Evolutionary conservation across 1,139 yeast genomes (phyloP).

Genomic region (Yamadazyma dushanensis): DNA sequence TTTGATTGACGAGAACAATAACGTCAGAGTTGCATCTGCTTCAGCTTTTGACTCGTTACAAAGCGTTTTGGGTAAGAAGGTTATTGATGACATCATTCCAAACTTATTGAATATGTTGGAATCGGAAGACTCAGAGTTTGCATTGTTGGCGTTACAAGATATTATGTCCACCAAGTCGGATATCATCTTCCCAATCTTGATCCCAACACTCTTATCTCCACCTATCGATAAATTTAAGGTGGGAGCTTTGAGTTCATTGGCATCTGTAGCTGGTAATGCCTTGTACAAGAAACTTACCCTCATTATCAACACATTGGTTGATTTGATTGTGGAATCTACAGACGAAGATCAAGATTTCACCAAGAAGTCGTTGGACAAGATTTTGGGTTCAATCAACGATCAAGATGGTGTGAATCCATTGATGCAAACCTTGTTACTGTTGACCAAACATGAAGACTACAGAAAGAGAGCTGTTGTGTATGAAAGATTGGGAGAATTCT

Average conservation of each 20-base stretch:
- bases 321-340: constrained; percentile 48
- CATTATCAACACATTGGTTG: constrained; percentile 71
- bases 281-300: constrained; percentile 69
- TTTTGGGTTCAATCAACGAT: constrained; percentile 68
- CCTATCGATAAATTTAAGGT: constrained; percentile 88
- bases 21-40: constrained; percentile 90
- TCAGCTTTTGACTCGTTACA: constrained; percentile 86
- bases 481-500: constrained; percentile 71
- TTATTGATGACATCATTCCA: constrained; percentile 87
- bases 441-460: constrained; percentile 76
- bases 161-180: constrained; percentile 91
- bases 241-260: constrained; percentile 81
- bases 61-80: constrained; percentile 76
- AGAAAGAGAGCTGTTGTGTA: constrained; percentile 66
- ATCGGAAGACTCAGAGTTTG: constrained; percentile 60
- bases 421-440: constrained; percentile 74
- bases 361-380: constrained; percentile 61
- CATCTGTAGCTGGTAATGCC: constrained; percentile 88
- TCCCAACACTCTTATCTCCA: constrained; percentile 79
- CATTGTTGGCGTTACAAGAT: constrained; percentile 85
- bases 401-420: constrained; percentile 85
- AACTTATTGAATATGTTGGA: constrained; percentile 72
- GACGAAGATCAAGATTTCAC: constrained; percentile 43
- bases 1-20: constrained; percentile 68
- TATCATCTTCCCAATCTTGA: constrained; percentile 87